A percentile compares a stretch with the other conserved stretches of the same genome.
These are phyloP conservation scores for Tylopilus intermedius DNA, from an alignment of 768 basidiomycete genomes.

Conservation along the genomic window DNA sequence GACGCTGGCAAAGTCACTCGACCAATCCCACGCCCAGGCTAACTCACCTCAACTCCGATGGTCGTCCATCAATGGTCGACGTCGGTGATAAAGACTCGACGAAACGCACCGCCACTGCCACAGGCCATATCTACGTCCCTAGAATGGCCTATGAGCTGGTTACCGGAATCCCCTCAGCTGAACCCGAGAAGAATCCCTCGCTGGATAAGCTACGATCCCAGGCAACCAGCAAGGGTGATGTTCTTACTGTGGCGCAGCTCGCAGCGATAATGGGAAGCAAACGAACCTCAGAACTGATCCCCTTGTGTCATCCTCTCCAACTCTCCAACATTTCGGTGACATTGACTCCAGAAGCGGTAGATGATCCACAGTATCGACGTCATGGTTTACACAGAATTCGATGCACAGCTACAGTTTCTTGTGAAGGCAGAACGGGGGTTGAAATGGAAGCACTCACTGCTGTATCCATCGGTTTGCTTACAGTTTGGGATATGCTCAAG, in stretches of 20 bases:
- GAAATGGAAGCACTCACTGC: slow-evolving; percentile 94
- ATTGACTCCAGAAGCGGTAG: slow-evolving; percentile 43
- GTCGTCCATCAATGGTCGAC: slow-evolving; percentile 81
- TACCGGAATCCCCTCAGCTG: slow-evolving; percentile 23
- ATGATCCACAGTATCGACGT: background rate
- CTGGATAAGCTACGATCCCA: slow-evolving; percentile 43
- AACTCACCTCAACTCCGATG: slow-evolving; percentile 70
- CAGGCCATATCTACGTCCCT: slow-evolving; percentile 67
- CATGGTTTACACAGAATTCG: slow-evolving; percentile 40
- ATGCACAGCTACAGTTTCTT: slow-evolving; percentile 66
- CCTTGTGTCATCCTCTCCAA: slow-evolving; percentile 80
- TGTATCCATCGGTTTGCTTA: slow-evolving; percentile 70
- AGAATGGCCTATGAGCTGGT: slow-evolving; percentile 61
- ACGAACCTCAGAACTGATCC: slow-evolving; percentile 77
- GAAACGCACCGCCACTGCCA: slow-evolving; percentile 67
- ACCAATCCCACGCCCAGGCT: slow-evolving; percentile 28
- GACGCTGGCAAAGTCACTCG: slow-evolving; percentile 22
- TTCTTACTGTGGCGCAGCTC: slow-evolving; percentile 71
- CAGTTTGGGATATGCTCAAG: slow-evolving; percentile 94
- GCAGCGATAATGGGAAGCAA: slow-evolving; percentile 88
- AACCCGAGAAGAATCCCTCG: slow-evolving; percentile 4
- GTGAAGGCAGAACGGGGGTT: slow-evolving; percentile 79
- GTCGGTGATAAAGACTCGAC: slow-evolving; percentile 60
- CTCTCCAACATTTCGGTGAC: slow-evolving; percentile 66
- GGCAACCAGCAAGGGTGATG: slow-evolving; percentile 60